Conservation (phyloP, 2,329 filamentous ascomycete genomes). For the Pestalotiopsis sp. region DNA sequence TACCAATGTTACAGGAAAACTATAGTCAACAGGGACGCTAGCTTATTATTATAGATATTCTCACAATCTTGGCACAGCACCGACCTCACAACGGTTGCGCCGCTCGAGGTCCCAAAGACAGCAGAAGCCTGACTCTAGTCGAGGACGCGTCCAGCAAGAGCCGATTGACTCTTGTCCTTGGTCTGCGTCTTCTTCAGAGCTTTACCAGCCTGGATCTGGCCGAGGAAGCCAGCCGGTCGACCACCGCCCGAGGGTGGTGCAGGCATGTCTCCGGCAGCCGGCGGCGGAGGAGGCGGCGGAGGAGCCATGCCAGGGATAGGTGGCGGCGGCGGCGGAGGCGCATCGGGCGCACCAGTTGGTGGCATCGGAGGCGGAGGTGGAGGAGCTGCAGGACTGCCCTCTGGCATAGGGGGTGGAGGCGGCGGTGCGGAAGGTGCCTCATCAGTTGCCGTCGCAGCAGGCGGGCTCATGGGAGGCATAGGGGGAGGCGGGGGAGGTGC, state of each 20-base stretch:
- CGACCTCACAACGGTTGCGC: not conserved
- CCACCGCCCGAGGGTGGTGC: slow-evolving; percentile 49
- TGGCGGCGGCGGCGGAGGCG: slow-evolving; percentile 49
- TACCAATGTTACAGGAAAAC: not conserved
- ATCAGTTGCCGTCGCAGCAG: not conserved
- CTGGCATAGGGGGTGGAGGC: slow-evolving; percentile 39
- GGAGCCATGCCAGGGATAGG: slow-evolving; percentile 30
- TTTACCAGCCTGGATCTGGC: slow-evolving; percentile 81
- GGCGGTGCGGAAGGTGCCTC: slow-evolving; percentile 33
- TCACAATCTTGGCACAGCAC: not conserved
- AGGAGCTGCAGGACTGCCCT: slow-evolving; percentile 27
- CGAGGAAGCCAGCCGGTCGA: slow-evolving; percentile 68
- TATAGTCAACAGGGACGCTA: not conserved
- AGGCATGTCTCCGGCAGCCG: slow-evolving; percentile 43
- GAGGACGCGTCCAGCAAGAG: slow-evolving; percentile 76
- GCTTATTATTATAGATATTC: not conserved
- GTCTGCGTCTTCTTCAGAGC: slow-evolving; percentile 85
- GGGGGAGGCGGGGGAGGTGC: slow-evolving; percentile 31
- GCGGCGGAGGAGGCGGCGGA: slow-evolving; percentile 47
- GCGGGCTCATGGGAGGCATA: slow-evolving; percentile 19
- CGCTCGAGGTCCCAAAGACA: not conserved
- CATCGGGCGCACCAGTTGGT: slow-evolving; percentile 39
- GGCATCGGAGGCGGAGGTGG: slow-evolving; percentile 33
- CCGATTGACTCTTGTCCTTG: slow-evolving; percentile 77
- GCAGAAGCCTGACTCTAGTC: slow-evolving; percentile 36